phyloP scores from a whole-genome alignment of 1,284 basidiomycete species.

The Ustilago shanxiensis region DNA sequence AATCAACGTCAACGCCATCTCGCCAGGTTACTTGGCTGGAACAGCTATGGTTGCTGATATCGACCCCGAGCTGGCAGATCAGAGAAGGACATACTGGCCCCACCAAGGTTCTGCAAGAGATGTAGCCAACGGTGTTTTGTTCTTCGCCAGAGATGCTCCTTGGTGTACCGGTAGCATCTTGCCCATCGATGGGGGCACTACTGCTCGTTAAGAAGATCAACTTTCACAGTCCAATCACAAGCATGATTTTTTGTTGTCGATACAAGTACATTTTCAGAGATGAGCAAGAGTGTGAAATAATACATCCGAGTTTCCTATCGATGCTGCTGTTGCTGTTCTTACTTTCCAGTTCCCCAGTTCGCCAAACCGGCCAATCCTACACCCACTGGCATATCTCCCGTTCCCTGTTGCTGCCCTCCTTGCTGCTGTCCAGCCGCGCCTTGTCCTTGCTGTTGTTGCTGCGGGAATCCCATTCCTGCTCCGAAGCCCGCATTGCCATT shows the following conservation, averaged over 20 bases:
- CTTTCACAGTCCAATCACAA: neutral
- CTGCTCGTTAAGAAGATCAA: slow-evolving; percentile 51
- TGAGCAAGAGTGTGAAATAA: neutral
- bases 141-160: slow-evolving; percentile 48
- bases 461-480: slow-evolving; percentile 20
- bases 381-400: slow-evolving; percentile 44
- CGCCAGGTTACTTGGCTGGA: slow-evolving; percentile 40
- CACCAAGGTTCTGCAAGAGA: slow-evolving; percentile 45
- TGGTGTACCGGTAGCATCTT: slow-evolving; percentile 53
- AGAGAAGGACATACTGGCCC: slow-evolving; percentile 46
- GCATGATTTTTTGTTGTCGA: neutral
- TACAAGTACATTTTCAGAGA: slow-evolving; percentile 18
- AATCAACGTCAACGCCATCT: slow-evolving; percentile 55
- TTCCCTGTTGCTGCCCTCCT: slow-evolving; percentile 15
- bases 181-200: slow-evolving; percentile 53
- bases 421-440: slow-evolving; percentile 18
- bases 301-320: slow-evolving; percentile 3
- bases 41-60: slow-evolving; percentile 50
- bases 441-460: slow-evolving; percentile 28
- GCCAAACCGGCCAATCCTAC: slow-evolving; percentile 42
- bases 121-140: slow-evolving; percentile 47
- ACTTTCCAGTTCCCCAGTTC: slow-evolving; percentile 49
- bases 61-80: slow-evolving; percentile 23
- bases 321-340: neutral
- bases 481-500: slow-evolving; percentile 20